phyloP scores from a whole-genome alignment of 2,329 filamentous ascomycete genomes.

The Gaeumannomyces tritici region DNA sequence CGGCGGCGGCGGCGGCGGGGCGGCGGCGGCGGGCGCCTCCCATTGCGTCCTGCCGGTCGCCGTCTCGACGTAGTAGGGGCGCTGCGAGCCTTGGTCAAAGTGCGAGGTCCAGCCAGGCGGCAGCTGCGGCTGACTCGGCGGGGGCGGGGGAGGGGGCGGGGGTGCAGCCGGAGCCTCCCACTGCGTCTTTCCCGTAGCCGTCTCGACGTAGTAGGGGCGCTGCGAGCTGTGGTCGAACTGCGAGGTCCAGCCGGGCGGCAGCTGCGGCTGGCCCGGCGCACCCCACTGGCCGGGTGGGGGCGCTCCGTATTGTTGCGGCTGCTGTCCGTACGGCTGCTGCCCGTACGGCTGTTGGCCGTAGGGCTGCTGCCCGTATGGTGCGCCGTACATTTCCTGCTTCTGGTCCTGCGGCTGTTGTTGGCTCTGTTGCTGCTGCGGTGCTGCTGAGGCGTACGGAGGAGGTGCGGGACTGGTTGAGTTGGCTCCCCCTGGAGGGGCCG shows the following conservation, averaged over 20 bases:
- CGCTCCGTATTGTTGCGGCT: background rate
- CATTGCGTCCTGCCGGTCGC: conserved; percentile 46
- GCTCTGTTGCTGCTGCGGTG: background rate
- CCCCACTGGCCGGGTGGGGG: background rate
- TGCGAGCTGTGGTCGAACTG: conserved; percentile 1
- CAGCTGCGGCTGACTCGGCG: background rate
- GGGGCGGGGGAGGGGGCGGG: conserved; percentile 11
- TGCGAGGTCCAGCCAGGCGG: conserved; percentile 3
- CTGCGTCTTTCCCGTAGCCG: conserved; percentile 43
- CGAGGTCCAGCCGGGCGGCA: conserved; percentile 2
- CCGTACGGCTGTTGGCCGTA: conserved; percentile 1
- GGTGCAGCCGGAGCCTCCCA: conserved; percentile 30
- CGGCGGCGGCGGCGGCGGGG: background rate
- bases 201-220: conserved; percentile 40
- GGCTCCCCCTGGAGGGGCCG: background rate
- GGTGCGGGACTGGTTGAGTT: background rate
- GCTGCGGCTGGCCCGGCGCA: background rate
- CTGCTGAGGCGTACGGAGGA: background rate
- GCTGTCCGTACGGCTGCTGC: conserved; percentile 2
- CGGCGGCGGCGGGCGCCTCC: conserved; percentile 23
- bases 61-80: conserved; percentile 42
- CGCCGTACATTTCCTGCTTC: background rate
- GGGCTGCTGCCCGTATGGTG: background rate
- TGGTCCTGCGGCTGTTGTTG: background rate
- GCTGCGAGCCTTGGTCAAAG: background rate